phyloP scores from a whole-genome alignment of 1,284 basidiomycete species.

The Microbotryum saponariae region DNA sequence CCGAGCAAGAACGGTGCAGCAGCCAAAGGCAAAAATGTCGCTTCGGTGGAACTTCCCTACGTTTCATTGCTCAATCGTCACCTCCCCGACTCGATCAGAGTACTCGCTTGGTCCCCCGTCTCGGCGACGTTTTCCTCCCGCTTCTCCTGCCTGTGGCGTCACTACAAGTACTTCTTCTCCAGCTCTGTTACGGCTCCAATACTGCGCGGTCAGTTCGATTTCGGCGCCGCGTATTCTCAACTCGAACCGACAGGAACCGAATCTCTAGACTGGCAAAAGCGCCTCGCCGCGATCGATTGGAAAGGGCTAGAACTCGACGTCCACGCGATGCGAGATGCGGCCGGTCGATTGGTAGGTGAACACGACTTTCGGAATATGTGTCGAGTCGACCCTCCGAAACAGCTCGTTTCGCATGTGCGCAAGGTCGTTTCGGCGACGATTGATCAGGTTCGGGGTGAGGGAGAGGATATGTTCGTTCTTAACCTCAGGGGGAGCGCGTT shows the following conservation, averaged over 20 bases:
- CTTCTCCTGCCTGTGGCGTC: constrained; percentile 75
- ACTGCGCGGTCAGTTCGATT: constrained; percentile 18
- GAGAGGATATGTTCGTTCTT: constrained; percentile 28
- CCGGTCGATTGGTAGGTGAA: constrained; percentile 65
- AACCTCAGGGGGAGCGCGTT: constrained; percentile 31
- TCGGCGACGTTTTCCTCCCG: constrained; percentile 70
- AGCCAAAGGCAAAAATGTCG: not conserved
- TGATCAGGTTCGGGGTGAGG: constrained; percentile 36
- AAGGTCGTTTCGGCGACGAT: constrained; percentile 61
- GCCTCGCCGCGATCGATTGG: constrained; percentile 38
- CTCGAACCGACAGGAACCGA: not conserved
- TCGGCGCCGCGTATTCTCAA: constrained; percentile 21
- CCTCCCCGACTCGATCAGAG: constrained; percentile 77
- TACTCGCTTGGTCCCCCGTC: constrained; percentile 96
- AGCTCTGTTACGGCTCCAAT: constrained; percentile 25
- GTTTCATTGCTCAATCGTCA: constrained; percentile 77
- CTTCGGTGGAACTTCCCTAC: constrained; percentile 61
- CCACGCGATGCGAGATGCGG: constrained; percentile 67
- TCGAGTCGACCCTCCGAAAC: constrained; percentile 89
- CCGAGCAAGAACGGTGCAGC: not conserved
- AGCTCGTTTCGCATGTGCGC: constrained; percentile 70
- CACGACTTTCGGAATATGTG: constrained; percentile 96
- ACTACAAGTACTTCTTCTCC: constrained; percentile 96
- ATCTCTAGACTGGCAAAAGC: constrained; percentile 17
- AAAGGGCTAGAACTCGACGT: constrained; percentile 56